Evolutionary conservation across 371 early-diverging fungal species (phyloP).

Genomic region (Nematocida sp.): DNA sequence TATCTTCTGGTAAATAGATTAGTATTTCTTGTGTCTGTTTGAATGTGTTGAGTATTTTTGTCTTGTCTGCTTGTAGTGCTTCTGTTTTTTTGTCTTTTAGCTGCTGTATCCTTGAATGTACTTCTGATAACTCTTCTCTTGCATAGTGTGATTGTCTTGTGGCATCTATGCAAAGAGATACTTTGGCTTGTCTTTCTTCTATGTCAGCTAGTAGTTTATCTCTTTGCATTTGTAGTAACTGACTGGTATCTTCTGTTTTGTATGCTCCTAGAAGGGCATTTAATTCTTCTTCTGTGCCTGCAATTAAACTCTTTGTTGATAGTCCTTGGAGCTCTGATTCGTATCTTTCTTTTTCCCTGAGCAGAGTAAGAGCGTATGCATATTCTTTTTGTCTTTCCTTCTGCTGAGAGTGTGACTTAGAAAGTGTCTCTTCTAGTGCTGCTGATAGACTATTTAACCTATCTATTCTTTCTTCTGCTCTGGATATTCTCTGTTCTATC

Average conservation of each 20-base stretch:
- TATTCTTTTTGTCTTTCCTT: constrained; percentile 14
- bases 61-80: background rate
- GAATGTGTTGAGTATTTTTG: too few relatives aligned
- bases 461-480: background rate
- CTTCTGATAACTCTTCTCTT: constrained; percentile 10
- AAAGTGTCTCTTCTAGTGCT: background rate
- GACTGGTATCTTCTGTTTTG: background rate
- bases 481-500: constrained; percentile 18
- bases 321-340: constrained; percentile 33
- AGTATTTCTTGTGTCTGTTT: too few relatives aligned
- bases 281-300: background rate
- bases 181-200: background rate
- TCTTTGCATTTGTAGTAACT: background rate
- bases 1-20: too few relatives aligned
- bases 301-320: constrained; percentile 5
- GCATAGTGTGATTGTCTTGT: constrained; percentile 47
- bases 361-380: background rate
- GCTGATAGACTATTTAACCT: background rate
- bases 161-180: constrained; percentile 1
- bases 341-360: constrained; percentile 34
- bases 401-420: background rate
- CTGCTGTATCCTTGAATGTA: constrained; percentile 5
- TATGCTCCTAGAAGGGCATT: background rate
- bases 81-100: constrained; percentile 16
- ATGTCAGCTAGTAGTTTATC: background rate